Base-by-base conservation (phyloP, 2,329 filamentous ascomycete species). In the Fusarium sp. region DNA sequence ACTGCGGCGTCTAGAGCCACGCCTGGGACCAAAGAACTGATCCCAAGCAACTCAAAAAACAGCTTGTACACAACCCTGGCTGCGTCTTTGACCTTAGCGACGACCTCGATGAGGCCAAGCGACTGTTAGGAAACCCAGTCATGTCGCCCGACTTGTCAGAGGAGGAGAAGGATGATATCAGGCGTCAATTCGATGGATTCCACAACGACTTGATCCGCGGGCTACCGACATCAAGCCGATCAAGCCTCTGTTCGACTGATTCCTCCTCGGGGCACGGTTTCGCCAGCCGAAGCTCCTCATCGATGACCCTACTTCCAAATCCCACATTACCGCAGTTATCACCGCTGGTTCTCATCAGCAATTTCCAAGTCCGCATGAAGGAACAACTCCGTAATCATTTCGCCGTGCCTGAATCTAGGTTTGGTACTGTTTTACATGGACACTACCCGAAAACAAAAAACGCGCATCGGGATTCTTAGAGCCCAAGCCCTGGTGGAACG, bases 381-480 rank as follows among this genome's bases (percentile, higher is more conserved):
- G 40, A 69, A 70, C 60, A 75, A 75, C 65, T 64, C 67, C 55
- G 71, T 66, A 64, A 75, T 73, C 73, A 74, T 76, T 71, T 76
- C 74, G 74, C 74, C 75, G 65, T 74, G 74, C 72, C 68, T 68
- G 67, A 70, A 68, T 76, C 67, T 76, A 74, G 70, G 73, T 70
- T 69, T 76, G 71, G 69, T 77, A 78, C 75, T 76, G 60, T 78
- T 71, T 51, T 75, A 76, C 61, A 76, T 71, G 65, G 70, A 75
- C 56, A 76, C 72, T 75, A 69, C 75, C 75, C 65, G 67, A 58
- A 46, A 69, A 60, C 55, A 44, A 72, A 65, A 70, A 73, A 72
- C 55, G 65, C 70, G 66, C 59, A 62, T 66, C 65, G 65, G 59
- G 61, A 50, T 73, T 68, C 59, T 71, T 63, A 56, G 53, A 63